These are phyloP conservation scores for Colletotrichum cuscutae DNA, from an alignment of 2,329 filamentous ascomycete species.

Conservation along the genomic window DNA sequence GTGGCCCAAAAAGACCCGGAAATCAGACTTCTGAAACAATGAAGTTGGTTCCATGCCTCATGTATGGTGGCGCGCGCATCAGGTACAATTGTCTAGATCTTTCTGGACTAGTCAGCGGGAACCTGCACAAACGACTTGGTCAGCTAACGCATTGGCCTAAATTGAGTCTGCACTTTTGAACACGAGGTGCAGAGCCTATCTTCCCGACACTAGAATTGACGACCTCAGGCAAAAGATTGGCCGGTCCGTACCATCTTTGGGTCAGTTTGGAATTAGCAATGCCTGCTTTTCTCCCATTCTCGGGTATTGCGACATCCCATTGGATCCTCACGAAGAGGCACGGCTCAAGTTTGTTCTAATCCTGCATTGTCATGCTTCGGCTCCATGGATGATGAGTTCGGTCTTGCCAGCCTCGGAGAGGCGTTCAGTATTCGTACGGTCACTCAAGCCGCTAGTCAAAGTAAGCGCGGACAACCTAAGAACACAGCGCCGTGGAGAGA, in stretches of 20 bases:
- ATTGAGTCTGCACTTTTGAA: constrained; percentile 44
- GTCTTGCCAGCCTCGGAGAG: neutral
- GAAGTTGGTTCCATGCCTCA: constrained; percentile 18
- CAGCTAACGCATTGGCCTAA: constrained; percentile 38
- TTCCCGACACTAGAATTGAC: neutral
- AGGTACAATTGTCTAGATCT: constrained; percentile 35
- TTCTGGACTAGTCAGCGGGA: constrained; percentile 48
- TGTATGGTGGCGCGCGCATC: constrained; percentile 24
- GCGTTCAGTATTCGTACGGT: neutral
- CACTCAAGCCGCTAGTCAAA: neutral
- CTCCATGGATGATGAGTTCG: neutral
- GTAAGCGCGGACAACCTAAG: neutral
- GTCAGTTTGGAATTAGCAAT: constrained; percentile 9
- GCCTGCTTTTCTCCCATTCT: constrained; percentile 17
- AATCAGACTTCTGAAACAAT: constrained; percentile 43
- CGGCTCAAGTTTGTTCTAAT: constrained; percentile 22
- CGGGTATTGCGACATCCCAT: constrained; percentile 29
- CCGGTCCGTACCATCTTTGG: neutral
- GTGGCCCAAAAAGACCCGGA: constrained; percentile 24
- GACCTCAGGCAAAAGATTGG: constrained; percentile 3
- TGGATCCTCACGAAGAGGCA: constrained; percentile 23
- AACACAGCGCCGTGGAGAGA: constrained; percentile 19
- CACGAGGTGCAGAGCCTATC: constrained; percentile 37
- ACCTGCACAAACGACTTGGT: constrained; percentile 49
- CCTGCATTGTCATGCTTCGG: constrained; percentile 15